These are phyloP conservation scores for Margaritispora aquatica DNA, from an alignment of 495 filamentous ascomycete species.

Conservation along the genomic window DNA sequence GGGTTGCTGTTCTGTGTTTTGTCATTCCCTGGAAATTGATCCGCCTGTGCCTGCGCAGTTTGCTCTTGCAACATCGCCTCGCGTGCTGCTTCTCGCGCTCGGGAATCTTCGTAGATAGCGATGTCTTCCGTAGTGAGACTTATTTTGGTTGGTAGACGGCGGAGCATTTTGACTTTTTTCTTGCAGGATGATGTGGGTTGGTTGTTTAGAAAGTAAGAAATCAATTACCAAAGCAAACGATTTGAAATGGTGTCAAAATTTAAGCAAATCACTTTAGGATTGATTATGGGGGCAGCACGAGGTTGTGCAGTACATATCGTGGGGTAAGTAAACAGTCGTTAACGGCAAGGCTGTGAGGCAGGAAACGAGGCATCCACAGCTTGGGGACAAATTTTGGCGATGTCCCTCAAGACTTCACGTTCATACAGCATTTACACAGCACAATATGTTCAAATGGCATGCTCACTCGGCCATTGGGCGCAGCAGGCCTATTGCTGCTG, in stretches of 20 bases:
- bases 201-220: too few relatives aligned
- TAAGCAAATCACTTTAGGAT: too few relatives aligned
- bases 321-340: not conserved
- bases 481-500: conserved; percentile 21
- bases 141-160: conserved; percentile 72
- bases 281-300: too few relatives aligned
- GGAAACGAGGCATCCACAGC: not conserved
- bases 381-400: not conserved
- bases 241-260: too few relatives aligned
- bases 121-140: conserved; percentile 74
- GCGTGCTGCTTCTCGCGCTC: conserved; percentile 27
- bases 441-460: conserved; percentile 31
- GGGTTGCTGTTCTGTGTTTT: conserved; percentile 35
- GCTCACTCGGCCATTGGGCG: conserved; percentile 24
- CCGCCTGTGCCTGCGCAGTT: conserved; percentile 22
- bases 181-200: too few relatives aligned
- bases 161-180: conserved; percentile 56
- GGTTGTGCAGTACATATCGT: not conserved
- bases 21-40: conserved; percentile 19
- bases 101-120: conserved; percentile 63
- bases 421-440: not conserved
- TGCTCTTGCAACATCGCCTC: conserved; percentile 22
- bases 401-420: not conserved
- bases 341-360: not conserved
- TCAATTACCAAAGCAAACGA: too few relatives aligned